These are phyloP conservation scores for Massospora cicadina DNA, from an alignment of 371 early-diverging fungal genomes.

Conservation along the genomic window DNA sequence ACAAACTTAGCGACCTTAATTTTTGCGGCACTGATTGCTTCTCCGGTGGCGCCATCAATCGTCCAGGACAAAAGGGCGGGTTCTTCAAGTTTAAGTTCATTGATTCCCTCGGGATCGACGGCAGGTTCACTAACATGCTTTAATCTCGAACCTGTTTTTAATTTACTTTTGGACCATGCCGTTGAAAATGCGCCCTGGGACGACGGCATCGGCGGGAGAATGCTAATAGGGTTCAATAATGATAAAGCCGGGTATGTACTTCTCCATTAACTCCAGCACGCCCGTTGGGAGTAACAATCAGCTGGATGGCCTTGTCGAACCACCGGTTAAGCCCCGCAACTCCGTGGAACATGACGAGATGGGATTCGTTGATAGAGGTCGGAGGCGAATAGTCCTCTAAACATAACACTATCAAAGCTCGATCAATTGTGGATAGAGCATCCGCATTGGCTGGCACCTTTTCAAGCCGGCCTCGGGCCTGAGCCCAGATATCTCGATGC, in stretches of 20 bases:
- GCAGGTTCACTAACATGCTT: constrained; percentile 28
- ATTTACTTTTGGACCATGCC: constrained; percentile 11
- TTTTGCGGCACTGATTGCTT: constrained; percentile 35
- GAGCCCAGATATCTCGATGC: constrained; percentile 77
- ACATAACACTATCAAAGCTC: constrained; percentile 67
- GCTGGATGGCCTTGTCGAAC: constrained; percentile 86
- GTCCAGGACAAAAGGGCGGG: constrained; percentile 45
- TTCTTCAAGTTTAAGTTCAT: constrained; percentile 19
- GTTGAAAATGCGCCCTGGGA: constrained; percentile 35
- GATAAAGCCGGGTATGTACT: constrained; percentile 19
- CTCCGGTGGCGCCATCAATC: constrained; percentile 23
- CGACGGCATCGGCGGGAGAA: constrained; percentile 80
- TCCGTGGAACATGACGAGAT: constrained; percentile 62
- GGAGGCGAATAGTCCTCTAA: constrained; percentile 56
- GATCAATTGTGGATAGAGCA: constrained; percentile 32
- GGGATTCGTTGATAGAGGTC: constrained; percentile 36
- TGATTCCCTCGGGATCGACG: constrained; percentile 23
- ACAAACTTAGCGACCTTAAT: constrained; percentile 39
- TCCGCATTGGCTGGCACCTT: constrained; percentile 11
- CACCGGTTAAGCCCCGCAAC: constrained; percentile 68
- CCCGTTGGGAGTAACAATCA: constrained; percentile 70
- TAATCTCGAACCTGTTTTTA: background rate
- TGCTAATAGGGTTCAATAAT: constrained; percentile 28
- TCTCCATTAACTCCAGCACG: constrained; percentile 88
- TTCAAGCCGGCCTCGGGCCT: constrained; percentile 20